Base-by-base conservation (phyloP, 257 asterid species). In the Nicotiana noctiflora region DNA sequence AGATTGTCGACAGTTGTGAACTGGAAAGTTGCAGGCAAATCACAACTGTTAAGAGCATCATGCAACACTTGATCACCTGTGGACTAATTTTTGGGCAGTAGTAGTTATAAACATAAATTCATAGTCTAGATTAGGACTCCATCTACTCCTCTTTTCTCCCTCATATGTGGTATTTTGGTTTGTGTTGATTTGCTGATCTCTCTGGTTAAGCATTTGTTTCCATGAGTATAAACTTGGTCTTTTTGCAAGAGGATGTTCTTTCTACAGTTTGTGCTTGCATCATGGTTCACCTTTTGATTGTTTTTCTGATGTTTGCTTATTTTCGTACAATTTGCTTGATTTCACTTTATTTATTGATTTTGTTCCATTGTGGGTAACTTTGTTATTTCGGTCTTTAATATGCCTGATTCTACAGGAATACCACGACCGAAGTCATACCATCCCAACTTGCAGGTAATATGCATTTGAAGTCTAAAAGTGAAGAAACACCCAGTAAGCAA, bases 401-500 rank as follows among this genome's bases (percentile, higher is more conserved):
- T 55, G 65, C 56, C 27, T 5, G 46, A 67, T 77, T 85, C 76
- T 83, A 86, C 88, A 93, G 99, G 91, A 88, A 80, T 75, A 66
- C 83, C 76, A 81, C 83, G 74, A 66, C 86, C 76, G 88, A 65
- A 80, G 92, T 89, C 83, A 84, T 83, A 82, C 85, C 92, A 80
- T 81, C 90, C 52, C 91, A 83, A 67, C 86, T 74, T 77, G 82
- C 84, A 17, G 90, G 76, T 72, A 91, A 86, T 81, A 72, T 81
- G 77, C 87, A 86, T 86, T 81, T 83, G 80, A 84, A 79, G 85
- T 88, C 83, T 70, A 81, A 72, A 40, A 84, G 76, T 74, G 97
- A 92, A 79, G 97, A 88, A 81, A 76, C 89, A 56, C 82, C 85
- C 75, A 82, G 88, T 82, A 94, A 93, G 85, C 95, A 94, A 79